These are phyloP conservation scores for Fagus sylvatica DNA, from an alignment of 306 rosid genomes.

Conservation along the genomic window DNA sequence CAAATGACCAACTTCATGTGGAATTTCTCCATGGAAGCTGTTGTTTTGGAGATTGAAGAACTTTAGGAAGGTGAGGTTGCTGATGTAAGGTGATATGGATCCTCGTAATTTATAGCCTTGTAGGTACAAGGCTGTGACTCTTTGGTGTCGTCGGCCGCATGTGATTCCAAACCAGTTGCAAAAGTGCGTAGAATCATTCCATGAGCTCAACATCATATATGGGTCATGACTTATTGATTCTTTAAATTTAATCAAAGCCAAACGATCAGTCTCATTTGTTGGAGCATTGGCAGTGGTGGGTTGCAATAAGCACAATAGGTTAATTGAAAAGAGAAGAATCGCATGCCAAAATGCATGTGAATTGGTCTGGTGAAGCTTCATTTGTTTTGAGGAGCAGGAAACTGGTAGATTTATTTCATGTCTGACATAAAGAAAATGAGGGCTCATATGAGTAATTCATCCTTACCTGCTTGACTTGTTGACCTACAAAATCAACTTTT, in stretches of 20 bases:
- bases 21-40: slow-evolving; percentile 8
- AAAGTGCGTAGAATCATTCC: too few relatives aligned
- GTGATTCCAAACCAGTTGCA: neutral
- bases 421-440: too few relatives aligned
- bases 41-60: slow-evolving; percentile 9
- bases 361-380: too few relatives aligned
- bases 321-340: too few relatives aligned
- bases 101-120: neutral
- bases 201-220: neutral
- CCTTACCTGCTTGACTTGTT: too few relatives aligned
- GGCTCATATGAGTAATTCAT: too few relatives aligned
- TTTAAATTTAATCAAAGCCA: slow-evolving; percentile 17
- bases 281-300: too few relatives aligned
- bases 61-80: slow-evolving; percentile 19
- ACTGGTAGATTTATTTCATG: too few relatives aligned
- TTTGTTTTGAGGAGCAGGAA: too few relatives aligned
- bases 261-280: neutral
- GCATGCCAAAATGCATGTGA: too few relatives aligned
- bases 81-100: slow-evolving; percentile 17
- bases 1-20: slow-evolving; percentile 14
- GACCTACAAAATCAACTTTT: too few relatives aligned
- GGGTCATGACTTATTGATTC: neutral
- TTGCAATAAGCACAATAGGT: too few relatives aligned
- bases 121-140: slow-evolving; percentile 3
- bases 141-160: slow-evolving; percentile 17